These are phyloP conservation scores for Malus hybrid DNA, from an alignment of 331 rosid genomes.

Conservation along the genomic window DNA sequence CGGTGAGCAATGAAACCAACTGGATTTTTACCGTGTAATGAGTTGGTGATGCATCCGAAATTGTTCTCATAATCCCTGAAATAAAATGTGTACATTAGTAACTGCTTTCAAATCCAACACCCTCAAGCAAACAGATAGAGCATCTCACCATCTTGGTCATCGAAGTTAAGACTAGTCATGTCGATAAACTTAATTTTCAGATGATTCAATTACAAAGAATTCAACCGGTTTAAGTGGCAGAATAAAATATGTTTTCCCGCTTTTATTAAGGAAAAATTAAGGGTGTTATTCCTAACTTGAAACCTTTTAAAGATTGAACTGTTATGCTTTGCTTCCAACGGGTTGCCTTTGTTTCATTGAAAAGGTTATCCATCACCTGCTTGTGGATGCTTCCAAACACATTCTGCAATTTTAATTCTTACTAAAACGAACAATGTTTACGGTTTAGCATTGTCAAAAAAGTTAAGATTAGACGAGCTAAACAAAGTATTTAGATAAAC, in stretches of 20 bases:
- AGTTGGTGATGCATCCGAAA: conserved; percentile 44
- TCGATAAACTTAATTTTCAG: neutral
- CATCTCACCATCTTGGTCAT: conserved; percentile 29
- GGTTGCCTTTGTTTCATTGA: conserved; percentile 1
- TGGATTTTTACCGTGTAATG: conserved; percentile 40
- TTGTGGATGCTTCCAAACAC: neutral
- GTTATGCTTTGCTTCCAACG: conserved; percentile 20
- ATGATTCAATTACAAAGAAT: neutral
- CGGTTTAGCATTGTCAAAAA: too few species aligned
- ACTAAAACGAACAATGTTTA: too few species aligned
- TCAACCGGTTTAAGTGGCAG: neutral
- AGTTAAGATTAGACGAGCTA: neutral
- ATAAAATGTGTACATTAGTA: neutral
- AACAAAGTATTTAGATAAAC: neutral
- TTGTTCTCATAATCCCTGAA: conserved; percentile 37
- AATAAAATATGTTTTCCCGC: neutral
- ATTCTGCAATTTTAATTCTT: neutral
- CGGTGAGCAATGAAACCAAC: conserved; percentile 41
- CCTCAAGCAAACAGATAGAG: neutral
- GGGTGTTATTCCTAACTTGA: conserved; percentile 3
- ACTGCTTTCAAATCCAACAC: neutral
- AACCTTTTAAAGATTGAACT: neutral
- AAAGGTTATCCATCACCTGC: conserved; percentile 22
- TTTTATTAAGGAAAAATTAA: neutral
- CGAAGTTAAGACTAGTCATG: conserved; percentile 20